Percentiles rank a stretch among this genome's conserved stretches.
These are phyloP conservation scores for Malus hybrid DNA, from an alignment of 331 rosid species.

Conservation along the genomic window DNA sequence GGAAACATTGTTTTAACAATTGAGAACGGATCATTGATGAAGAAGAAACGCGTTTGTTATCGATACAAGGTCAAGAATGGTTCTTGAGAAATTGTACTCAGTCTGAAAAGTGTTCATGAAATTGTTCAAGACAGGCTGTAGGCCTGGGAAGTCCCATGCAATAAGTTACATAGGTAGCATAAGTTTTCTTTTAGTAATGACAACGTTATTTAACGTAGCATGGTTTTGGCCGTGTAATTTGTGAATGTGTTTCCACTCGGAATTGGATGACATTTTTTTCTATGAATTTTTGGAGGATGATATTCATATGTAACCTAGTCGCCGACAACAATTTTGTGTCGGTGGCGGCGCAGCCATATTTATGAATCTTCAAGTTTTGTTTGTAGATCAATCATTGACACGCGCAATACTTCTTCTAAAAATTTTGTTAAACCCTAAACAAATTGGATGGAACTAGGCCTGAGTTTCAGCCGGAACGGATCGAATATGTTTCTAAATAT, in stretches of 20 bases:
- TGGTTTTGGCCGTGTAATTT: not conserved
- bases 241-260: no score
- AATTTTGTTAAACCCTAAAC: not conserved
- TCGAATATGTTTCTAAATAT: no score
- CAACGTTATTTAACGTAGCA: not conserved
- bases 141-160: not conserved
- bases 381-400: not conserved
- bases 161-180: not conserved
- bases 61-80: slow-evolving; percentile 54
- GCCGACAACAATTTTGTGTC: not conserved
- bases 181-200: not conserved
- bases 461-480: no score
- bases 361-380: not conserved
- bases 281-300: not conserved
- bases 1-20: slow-evolving; percentile 65
- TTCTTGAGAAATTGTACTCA: not conserved
- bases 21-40: slow-evolving; percentile 51
- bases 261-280: not conserved
- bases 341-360: not conserved
- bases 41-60: slow-evolving; percentile 73
- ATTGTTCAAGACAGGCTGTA: not conserved
- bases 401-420: not conserved
- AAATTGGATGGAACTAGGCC: not conserved
- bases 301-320: not conserved
- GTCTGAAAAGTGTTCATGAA: not conserved